These are phyloP conservation scores for Polychaeton citri DNA, from an alignment of 2,329 filamentous ascomycete species.

Conservation along the genomic window DNA sequence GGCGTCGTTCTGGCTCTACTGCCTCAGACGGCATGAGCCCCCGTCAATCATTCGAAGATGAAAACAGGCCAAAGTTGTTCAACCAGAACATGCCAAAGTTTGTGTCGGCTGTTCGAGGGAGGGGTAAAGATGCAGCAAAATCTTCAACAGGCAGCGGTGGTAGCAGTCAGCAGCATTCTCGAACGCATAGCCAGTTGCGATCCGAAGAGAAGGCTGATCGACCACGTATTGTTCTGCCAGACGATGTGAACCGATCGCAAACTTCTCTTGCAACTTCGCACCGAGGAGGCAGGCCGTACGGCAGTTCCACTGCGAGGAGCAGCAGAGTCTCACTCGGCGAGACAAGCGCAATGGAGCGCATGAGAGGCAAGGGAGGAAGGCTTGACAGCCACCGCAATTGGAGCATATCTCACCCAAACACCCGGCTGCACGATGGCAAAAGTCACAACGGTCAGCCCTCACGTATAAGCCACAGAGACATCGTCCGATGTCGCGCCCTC, in stretches of 20 bases:
- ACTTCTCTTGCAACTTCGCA: not conserved
- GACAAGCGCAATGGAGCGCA: not conserved
- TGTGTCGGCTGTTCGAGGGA: not conserved
- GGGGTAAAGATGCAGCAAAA: not conserved
- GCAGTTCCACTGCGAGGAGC: not conserved
- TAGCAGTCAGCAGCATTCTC: not conserved
- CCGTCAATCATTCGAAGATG: not conserved
- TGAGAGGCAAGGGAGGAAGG: not conserved
- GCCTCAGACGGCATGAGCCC: not conserved
- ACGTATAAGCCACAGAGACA: conserved; percentile 52
- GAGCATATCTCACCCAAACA: conserved; percentile 42
- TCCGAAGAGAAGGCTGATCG: not conserved
- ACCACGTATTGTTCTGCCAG: not conserved
- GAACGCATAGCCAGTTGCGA: not conserved
- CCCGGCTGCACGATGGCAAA: conserved; percentile 23
- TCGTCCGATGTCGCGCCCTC: conserved; percentile 63
- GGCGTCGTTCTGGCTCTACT: not conserved
- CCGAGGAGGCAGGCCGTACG: not conserved
- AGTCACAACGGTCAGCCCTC: conserved; percentile 16
- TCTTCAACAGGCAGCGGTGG: not conserved
- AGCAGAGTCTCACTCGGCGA: not conserved
- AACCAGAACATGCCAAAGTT: not conserved
- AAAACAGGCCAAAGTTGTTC: not conserved
- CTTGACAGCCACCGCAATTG: conserved; percentile 30
- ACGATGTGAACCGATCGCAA: not conserved